Conservation (phyloP, 2,329 filamentous ascomycete genomes). For the Paracoccidioides lutzii region DNA sequence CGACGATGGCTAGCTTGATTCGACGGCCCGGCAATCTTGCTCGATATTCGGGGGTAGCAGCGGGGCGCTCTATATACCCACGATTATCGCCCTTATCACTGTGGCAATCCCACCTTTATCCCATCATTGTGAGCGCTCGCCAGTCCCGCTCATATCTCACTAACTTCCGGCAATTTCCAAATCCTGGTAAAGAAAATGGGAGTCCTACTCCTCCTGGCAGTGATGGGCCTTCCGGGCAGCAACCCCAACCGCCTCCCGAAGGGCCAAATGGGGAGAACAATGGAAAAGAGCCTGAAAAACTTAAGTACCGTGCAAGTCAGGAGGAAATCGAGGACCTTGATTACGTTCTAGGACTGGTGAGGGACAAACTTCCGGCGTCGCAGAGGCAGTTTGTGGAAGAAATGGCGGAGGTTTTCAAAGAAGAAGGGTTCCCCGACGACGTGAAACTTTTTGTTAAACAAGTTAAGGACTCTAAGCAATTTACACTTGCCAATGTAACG, state of each 20-base stretch:
- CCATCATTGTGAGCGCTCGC: conserved; percentile 22
- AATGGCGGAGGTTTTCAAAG: conserved; percentile 50
- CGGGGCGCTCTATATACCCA: conserved; percentile 38
- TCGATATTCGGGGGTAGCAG: conserved; percentile 46
- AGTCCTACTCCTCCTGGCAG: neutral
- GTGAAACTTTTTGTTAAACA: conserved; percentile 51
- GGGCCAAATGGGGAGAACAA: conserved; percentile 9
- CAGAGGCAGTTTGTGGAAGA: conserved; percentile 48
- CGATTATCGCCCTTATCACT: conserved; percentile 27
- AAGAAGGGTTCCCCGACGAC: conserved; percentile 57
- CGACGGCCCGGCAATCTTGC: conserved; percentile 55
- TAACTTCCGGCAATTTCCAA: conserved; percentile 13
- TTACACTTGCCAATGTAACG: conserved; percentile 45
- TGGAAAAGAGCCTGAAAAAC: conserved; percentile 26
- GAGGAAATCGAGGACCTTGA: conserved; percentile 48
- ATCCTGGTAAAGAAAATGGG: conserved; percentile 14
- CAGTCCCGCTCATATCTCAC: conserved; percentile 32
- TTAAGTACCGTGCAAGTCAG: conserved; percentile 36
- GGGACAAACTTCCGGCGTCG: conserved; percentile 47
- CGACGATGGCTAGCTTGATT: conserved; percentile 53
- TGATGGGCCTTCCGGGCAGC: conserved; percentile 3
- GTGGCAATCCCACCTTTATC: conserved; percentile 27
- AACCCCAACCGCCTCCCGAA: conserved; percentile 16
- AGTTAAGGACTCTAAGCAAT: conserved; percentile 34
- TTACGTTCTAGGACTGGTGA: conserved; percentile 43